Evolutionary conservation across 192 early-diverging fungal genomes (phyloP).

Genomic region (Glomus cerebriforme): DNA sequence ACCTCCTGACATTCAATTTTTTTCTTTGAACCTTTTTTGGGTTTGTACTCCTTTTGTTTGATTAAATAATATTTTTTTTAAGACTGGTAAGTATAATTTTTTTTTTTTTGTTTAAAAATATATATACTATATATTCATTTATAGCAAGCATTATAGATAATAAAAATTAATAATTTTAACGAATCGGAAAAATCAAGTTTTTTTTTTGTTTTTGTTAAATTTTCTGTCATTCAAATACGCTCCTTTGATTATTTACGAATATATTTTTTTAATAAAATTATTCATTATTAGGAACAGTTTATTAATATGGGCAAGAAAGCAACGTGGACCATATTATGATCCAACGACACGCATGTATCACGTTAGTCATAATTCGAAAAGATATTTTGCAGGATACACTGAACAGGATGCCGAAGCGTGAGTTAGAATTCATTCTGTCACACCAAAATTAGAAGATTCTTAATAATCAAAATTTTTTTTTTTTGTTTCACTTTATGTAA

Average conservation of each 20-base stretch:
- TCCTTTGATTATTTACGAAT: too few species aligned
- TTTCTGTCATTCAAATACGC: background rate
- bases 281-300: conserved; percentile 42
- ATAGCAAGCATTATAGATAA: too few species aligned
- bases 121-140: too few species aligned
- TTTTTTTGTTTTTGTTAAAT: background rate
- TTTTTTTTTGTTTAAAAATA: background rate
- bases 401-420: conserved; percentile 39
- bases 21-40: background rate
- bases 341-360: conserved; percentile 51
- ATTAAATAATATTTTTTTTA: background rate
- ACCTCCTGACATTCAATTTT: background rate
- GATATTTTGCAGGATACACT: conserved; percentile 48
- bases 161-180: background rate
- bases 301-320: conserved; percentile 48
- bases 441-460: background rate
- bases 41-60: conserved; percentile 7
- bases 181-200: background rate
- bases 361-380: conserved; percentile 45
- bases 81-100: background rate
- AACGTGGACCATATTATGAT: conserved; percentile 49
- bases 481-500: background rate
- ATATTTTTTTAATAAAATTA: too few species aligned
- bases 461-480: too few species aligned
- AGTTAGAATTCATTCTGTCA: background rate